Base-by-base conservation (phyloP, 495 filamentous ascomycete species). In the Arthonia radiata region DNA sequence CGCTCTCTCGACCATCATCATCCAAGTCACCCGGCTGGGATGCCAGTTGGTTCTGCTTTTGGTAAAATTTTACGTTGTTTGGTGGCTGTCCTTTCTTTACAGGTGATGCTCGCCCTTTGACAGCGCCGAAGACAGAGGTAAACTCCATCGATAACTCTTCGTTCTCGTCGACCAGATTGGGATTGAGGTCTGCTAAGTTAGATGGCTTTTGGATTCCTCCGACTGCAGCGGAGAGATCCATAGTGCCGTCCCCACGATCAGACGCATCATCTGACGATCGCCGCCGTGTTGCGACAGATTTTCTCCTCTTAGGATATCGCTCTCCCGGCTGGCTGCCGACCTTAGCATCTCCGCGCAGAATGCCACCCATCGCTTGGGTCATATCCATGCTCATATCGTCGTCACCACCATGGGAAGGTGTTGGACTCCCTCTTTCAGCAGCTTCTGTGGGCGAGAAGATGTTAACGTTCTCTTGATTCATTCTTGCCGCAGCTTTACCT, bases 111-210 rank as follows among this genome's bases (percentile, higher is more conserved):
- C n/a, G n/a, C n/a, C n/a, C n/a, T n/a, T 74, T 36, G 16, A 81
- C 53, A 26, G 64, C 66, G 5, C 75, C 76, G 30, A 82, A 49
- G 0, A 66, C 70, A 19, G 66, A 62, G 0, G 76, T 89, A 27
- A 83, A 59, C 32, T 81, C 77, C 74, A 81, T 81, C 2, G 72
- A 73, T 55, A 83, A 61, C 27, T 71, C 73, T 41, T 71, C 67
- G 23, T 64, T 55, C 22, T 77, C 70, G 27, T 71, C 52, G 23
- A 44, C 25, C 41, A 17, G 51, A 46, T n/a, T n/a, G n/a, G n/a
- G n/a, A n/a, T n/a, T n/a, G n/a, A n/a, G n/a, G n/a, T n/a, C n/a
- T n/a, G n/a, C n/a, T n/a, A n/a, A n/a, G n/a, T n/a, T n/a, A n/a
- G n/a, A n/a, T n/a, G n/a, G n/a, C n/a, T 29, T 11, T 13, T 45